Evolutionary conservation across 1,139 yeast genomes (phyloP).

Genomic region (Zygoascus hellenicus): DNA sequence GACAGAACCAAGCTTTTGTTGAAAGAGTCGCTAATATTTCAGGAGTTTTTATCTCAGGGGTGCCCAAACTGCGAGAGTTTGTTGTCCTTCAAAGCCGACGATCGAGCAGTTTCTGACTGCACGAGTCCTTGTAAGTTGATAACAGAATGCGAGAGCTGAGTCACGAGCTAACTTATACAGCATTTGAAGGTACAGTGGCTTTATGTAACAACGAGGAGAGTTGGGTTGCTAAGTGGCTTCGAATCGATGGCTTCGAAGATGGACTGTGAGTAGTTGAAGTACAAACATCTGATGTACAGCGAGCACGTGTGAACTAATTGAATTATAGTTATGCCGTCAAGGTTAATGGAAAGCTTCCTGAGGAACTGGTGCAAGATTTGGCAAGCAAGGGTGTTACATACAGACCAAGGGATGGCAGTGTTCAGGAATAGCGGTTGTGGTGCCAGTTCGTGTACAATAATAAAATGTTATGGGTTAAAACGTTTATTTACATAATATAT

Average conservation of each 20-base stretch:
- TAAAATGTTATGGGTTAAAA: not conserved
- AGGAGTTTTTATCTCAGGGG: conserved; percentile 70
- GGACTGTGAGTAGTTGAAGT: conserved; percentile 47
- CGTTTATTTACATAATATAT: not conserved
- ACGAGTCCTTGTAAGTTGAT: conserved; percentile 65
- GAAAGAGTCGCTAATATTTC: conserved; percentile 1
- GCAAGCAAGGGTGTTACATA: conserved; percentile 71
- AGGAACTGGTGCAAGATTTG: conserved; percentile 69
- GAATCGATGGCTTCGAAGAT: conserved; percentile 82
- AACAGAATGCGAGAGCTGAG: not conserved
- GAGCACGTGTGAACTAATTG: not conserved
- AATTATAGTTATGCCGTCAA: conserved; percentile 66
- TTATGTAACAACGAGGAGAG: conserved; percentile 79
- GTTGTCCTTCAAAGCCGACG: conserved; percentile 73
- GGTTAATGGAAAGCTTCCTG: conserved; percentile 86
- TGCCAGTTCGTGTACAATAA: too few species aligned
- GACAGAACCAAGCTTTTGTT: not conserved
- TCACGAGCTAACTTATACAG: conserved; percentile 16
- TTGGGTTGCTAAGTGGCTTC: conserved; percentile 97
- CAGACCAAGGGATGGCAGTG: conserved; percentile 96
- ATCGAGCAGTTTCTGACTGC: conserved; percentile 79
- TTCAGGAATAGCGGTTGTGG: conserved; percentile 51
- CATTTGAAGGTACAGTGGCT: conserved; percentile 94
- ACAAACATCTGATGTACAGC: not conserved
- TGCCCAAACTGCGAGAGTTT: conserved; percentile 98